phyloP scores from a whole-genome alignment of 2,329 filamentous ascomycete genomes.

The Alternaria panax region DNA sequence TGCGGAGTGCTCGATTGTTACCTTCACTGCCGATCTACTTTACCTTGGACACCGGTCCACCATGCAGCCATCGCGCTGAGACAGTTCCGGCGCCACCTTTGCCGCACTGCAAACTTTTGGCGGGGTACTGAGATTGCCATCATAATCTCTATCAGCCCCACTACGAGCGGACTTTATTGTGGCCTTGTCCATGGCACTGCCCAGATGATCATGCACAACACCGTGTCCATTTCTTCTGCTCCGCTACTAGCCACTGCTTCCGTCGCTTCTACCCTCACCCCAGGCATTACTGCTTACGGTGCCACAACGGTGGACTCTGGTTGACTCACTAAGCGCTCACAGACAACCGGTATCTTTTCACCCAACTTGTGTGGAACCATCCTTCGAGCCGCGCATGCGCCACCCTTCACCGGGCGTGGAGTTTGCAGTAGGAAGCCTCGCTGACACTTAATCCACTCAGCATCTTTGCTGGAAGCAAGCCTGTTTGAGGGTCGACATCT shows the following conservation, averaged over 20 bases:
- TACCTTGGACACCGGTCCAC: neutral
- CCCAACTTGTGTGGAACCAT: neutral
- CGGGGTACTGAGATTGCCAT: constrained; percentile 23
- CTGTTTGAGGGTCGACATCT: neutral
- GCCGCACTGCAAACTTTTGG: constrained; percentile 22
- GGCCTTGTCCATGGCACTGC: constrained; percentile 14
- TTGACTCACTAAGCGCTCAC: constrained; percentile 13
- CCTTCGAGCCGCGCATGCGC: constrained; percentile 1
- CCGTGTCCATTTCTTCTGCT: constrained; percentile 18
- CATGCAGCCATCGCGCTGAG: neutral
- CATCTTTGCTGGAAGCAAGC: neutral
- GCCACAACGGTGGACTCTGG: constrained; percentile 2
- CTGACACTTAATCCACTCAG: neutral
- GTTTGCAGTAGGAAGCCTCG: neutral
- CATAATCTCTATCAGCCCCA: constrained; percentile 20
- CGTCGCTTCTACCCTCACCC: constrained; percentile 1
- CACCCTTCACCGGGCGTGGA: constrained; percentile 3
- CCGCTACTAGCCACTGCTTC: constrained; percentile 11
- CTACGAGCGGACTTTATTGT: constrained; percentile 14
- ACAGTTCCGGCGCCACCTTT: constrained; percentile 10
- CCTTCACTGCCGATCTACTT: neutral
- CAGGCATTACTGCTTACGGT: neutral
- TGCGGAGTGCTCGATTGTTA: neutral
- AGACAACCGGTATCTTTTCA: neutral
- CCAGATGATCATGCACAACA: constrained; percentile 24